Conservation (phyloP, 768 basidiomycete species). For the Xerocomellus dryophilus region DNA sequence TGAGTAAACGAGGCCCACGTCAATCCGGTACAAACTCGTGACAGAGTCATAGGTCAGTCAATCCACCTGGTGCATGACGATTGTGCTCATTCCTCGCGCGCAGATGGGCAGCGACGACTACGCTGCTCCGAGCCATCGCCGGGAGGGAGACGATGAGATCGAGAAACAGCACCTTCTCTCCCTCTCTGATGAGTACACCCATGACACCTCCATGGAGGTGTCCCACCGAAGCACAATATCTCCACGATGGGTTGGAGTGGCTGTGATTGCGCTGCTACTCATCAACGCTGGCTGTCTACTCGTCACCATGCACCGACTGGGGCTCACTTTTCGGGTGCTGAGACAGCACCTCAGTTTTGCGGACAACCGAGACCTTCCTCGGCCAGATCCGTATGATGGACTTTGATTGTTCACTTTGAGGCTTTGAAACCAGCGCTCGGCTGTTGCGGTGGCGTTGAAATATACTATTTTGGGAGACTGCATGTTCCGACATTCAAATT, state of each 20-base stretch:
- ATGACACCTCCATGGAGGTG: constrained; percentile 1
- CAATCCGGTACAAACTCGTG: too few relatives aligned
- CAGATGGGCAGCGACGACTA: constrained; percentile 3
- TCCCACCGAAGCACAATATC: not conserved
- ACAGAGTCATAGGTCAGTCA: too few relatives aligned
- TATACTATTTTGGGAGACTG: not conserved
- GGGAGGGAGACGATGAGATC: constrained; percentile 9
- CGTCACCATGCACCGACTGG: constrained; percentile 15
- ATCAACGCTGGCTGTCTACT: constrained; percentile 26
- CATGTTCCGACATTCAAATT: not conserved
- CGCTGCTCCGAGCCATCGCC: constrained; percentile 1
- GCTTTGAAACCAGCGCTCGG: not conserved
- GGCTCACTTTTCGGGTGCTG: constrained; percentile 14
- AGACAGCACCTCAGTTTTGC: constrained; percentile 17
- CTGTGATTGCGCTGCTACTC: constrained; percentile 19
- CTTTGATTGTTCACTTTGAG: constrained; percentile 18
- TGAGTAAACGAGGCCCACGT: too few relatives aligned
- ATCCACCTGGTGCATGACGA: too few relatives aligned
- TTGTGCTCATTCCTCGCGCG: too few relatives aligned
- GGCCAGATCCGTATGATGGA: constrained; percentile 32
- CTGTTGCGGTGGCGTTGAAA: not conserved
- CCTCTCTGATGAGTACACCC: not conserved
- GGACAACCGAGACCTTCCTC: constrained; percentile 29
- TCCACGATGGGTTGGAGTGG: constrained; percentile 13
- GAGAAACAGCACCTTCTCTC: constrained; percentile 18